phyloP scores from a whole-genome alignment of 1,139 yeast species.

The Pichia norvegensis region DNA sequence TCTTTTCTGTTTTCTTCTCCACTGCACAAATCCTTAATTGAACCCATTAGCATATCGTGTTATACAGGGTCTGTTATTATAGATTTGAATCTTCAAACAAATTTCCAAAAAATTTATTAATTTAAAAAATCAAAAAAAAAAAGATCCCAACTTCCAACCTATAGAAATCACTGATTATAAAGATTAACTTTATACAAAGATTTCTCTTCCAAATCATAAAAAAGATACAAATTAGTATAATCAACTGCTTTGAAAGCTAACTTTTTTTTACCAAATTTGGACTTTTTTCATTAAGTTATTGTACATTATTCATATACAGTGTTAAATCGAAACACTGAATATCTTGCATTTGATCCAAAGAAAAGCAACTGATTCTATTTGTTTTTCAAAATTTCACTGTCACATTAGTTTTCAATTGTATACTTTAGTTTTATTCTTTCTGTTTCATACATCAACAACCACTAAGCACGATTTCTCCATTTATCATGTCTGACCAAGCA shows the following conservation, averaged over 20 bases:
- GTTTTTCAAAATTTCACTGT: neutral
- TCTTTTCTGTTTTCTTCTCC: neutral
- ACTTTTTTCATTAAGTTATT: neutral
- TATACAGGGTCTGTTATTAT: neutral
- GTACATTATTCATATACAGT: neutral
- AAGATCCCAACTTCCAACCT: neutral
- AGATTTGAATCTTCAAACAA: neutral
- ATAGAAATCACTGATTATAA: neutral
- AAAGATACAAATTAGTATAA: neutral
- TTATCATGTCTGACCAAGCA: slow-evolving; percentile 27
- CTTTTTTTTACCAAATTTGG: neutral
- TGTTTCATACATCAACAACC: neutral
- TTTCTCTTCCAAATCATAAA: neutral
- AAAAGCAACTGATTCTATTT: neutral
- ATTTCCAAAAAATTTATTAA: neutral
- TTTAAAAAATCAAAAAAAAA: too few species aligned
- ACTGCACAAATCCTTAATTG: neutral
- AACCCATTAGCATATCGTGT: neutral
- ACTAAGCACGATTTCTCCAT: neutral
- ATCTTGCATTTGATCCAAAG: neutral
- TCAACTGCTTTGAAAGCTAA: neutral
- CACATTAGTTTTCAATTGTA: neutral
- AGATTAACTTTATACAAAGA: neutral
- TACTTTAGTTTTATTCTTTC: neutral
- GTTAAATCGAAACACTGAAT: neutral